Evolutionary conservation across 257 asterid genomes (phyloP), one percentile per base, ranked within the genome.

Genomic region (Scutellaria minor): DNA sequence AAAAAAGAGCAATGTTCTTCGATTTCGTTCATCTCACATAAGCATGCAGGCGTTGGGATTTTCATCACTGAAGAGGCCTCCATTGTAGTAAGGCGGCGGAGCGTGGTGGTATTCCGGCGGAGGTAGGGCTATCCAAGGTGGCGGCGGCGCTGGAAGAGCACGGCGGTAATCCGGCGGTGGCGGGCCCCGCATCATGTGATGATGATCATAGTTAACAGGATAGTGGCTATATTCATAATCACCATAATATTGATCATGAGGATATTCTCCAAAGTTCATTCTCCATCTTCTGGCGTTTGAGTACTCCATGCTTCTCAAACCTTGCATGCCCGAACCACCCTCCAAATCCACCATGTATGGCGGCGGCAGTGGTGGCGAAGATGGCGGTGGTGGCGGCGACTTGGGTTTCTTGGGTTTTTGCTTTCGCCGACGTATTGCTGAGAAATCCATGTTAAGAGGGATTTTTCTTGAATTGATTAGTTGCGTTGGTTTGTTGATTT

Each of bases 11-110:
- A 24, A 2, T 24, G 27, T 24, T 24, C 2, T 3, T 20, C 42
- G 9, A 46, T 60, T 67, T 13, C 5, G 5, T 1, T 6, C n/a
- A 20, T 15, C 41, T 78, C 78, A 80, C 81, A 78, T 75, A 54
- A 73, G 71, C 35, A n/a, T 40, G 83, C 87, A 83, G 13, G 57
- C 78, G 45, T 83, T 78, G 50, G 85, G 87, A 58, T 83, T 75
- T 63, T 80, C 80, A 54, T 80, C 82, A 56, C 77, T 69, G 54
- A 71, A 80, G 53, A 24, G 51, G 39, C 82, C 82, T 39, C 75
- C 79, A 39, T 74, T 1, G 27, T 24, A 35, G 39, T 50, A 13
- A 0, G 77, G 76, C 39, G 68, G 54, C 7, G 73, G 72, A 1
- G 31, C 77, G 13, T 40, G 70, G 71, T 61, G 57, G 74, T 59